Evolutionary conservation across 2,329 filamentous ascomycete genomes (phyloP).

Genomic region (Cadophora luteo-olivacea): DNA sequence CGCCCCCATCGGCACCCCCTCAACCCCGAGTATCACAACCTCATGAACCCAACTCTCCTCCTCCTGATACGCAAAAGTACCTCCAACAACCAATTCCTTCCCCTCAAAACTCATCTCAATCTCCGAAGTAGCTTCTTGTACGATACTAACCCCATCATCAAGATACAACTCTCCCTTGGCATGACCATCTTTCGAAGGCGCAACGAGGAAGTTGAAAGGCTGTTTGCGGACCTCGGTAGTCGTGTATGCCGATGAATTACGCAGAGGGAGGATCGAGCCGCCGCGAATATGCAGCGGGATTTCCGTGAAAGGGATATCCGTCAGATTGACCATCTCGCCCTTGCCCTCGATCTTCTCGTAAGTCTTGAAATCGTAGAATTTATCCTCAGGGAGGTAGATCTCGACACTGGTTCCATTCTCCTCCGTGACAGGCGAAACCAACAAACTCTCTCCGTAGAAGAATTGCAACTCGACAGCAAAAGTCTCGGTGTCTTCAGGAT

Average conservation of each 20-base stretch:
- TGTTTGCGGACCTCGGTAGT: constrained; percentile 67
- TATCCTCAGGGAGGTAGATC: constrained; percentile 56
- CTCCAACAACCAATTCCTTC: constrained; percentile 57
- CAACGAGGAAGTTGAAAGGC: constrained; percentile 75
- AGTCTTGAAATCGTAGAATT: constrained; percentile 60
- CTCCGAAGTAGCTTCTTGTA: constrained; percentile 60
- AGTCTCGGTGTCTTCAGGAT: constrained; percentile 58
- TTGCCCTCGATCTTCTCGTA: constrained; percentile 52
- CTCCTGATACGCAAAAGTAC: constrained; percentile 59
- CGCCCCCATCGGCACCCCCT: constrained; percentile 21
- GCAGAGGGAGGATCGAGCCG: constrained; percentile 67
- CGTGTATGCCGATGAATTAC: constrained; percentile 63
- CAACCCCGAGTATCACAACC: constrained; percentile 56
- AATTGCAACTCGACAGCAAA: constrained; percentile 57
- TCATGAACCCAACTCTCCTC: constrained; percentile 51
- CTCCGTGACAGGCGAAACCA: constrained; percentile 57
- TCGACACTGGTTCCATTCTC: constrained; percentile 52
- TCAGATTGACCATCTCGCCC: constrained; percentile 48
- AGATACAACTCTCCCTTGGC: constrained; percentile 75
- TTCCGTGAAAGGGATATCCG: constrained; percentile 50
- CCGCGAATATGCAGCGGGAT: constrained; percentile 74
- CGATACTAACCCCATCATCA: constrained; percentile 75
- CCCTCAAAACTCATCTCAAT: constrained; percentile 66
- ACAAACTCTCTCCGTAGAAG: constrained; percentile 55
- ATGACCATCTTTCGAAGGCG: constrained; percentile 64